Evolutionary conservation across 1,284 basidiomycete genomes (phyloP), one percentile per base, ranked within the genome.

Genomic region (Trichosporon coremiiforme): DNA sequence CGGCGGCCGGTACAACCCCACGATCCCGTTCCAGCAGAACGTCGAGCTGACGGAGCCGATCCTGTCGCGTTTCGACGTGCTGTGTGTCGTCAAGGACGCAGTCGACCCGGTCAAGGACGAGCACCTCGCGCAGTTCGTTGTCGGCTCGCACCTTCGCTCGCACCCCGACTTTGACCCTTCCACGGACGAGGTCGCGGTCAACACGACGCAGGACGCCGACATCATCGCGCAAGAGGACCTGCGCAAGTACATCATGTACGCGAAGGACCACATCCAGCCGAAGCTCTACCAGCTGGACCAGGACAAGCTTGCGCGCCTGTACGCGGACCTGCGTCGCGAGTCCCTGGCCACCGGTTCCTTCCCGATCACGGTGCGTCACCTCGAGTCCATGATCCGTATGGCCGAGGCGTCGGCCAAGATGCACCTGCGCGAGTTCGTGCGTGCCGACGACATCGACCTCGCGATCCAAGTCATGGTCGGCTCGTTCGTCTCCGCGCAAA

Each of bases 321-420:
- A 97, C 82, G 90, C 94, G n/a, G 97, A 99, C 80, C 87, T 99
- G 53, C 90, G 97, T 65, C 90, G 95, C 73, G 97, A 99, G 82
- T 98, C 95, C 2, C 87, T 96, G 74, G 94, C 94, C 15, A 99
- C 97, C 0, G 96, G 96, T 41, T 98, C 94, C 22, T 98, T 94
- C 85, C 96, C 96, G 3, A 98, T 99, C 81, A 99, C 97, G 4
- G 93, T 99, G 64, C 92, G 97, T 74, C 97, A 98, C 80, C 85
- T 99, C 71, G 97, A 99, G 85, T 95, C 93, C 80, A 98, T 98
- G 93, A 99, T 99, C 83, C 90, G 97, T 60, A 99, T 99, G 97
- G 89, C 94, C 1, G 96, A 99, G 83, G 95, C 97, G 15, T 94
- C 92, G 76, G 97, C 96, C 62, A 98, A 98, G 87, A 99, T 99